A percentile compares a stretch with the other conserved stretches of the same genome.
Conservation (phyloP, 2,329 filamentous ascomycete genomes). For the Biscogniauxia marginata region DNA sequence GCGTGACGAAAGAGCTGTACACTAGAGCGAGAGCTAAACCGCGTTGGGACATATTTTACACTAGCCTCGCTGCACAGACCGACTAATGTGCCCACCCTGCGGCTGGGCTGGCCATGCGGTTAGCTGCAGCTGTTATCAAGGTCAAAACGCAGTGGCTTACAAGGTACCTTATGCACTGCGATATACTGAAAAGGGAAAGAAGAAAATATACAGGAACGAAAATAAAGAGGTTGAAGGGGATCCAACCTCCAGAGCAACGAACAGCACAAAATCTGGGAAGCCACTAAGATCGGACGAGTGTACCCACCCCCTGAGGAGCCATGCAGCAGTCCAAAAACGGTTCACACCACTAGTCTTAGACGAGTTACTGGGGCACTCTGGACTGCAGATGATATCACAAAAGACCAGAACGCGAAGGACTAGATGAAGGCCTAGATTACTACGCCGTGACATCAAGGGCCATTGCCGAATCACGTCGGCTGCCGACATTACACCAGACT, state of each 20-base stretch:
- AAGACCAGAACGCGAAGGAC: neutral
- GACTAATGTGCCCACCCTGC: neutral
- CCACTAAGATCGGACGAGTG: neutral
- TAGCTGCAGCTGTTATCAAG: neutral
- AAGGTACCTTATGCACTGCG: too few relatives aligned
- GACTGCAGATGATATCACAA: neutral
- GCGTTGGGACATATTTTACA: neutral
- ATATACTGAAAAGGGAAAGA: neutral
- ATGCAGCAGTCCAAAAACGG: too few relatives aligned
- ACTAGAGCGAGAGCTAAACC: neutral
- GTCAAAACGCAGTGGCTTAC: neutral
- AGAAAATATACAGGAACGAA: too few relatives aligned
- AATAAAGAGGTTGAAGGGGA: neutral
- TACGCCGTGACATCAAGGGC: neutral
- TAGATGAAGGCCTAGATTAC: neutral
- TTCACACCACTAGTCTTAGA: neutral
- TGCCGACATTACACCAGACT: neutral
- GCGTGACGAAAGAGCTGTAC: neutral
- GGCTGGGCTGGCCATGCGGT: neutral
- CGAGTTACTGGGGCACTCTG: too few relatives aligned
- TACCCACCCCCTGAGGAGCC: neutral
- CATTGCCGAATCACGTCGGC: neutral
- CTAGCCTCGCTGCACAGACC: neutral
- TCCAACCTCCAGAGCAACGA: neutral
- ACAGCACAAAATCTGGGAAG: too few relatives aligned